Conservation (phyloP, 768 basidiomycete species). For the Lentinula guzmanii region DNA sequence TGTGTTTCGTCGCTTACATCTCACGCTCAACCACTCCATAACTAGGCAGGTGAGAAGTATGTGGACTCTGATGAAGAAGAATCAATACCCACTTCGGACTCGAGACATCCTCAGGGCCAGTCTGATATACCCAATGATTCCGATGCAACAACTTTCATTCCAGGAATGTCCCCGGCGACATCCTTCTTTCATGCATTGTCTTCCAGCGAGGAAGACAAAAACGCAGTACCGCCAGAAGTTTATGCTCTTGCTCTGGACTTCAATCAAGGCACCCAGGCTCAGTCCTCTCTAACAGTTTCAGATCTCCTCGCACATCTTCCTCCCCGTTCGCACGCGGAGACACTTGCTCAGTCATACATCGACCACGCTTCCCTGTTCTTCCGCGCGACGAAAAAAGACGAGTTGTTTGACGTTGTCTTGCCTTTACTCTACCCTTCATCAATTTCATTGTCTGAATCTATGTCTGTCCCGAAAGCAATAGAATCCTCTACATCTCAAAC, state of each 20-base stretch:
- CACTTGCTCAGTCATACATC: slow-evolving; percentile 36
- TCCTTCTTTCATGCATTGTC: neutral
- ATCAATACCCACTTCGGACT: slow-evolving; percentile 1
- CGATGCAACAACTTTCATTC: neutral
- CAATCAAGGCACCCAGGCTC: neutral
- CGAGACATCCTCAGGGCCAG: slow-evolving; percentile 14
- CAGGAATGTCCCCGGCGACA: neutral
- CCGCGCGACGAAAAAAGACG: slow-evolving; percentile 42
- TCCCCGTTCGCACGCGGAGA: slow-evolving; percentile 30
- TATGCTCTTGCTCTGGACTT: slow-evolving; percentile 1
- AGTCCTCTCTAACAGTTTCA: neutral
- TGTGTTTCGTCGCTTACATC: neutral
- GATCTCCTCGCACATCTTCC: slow-evolving; percentile 33
- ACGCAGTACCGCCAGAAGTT: slow-evolving; percentile 21
- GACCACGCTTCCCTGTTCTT: slow-evolving; percentile 44
- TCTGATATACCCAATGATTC: neutral
- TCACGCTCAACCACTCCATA: neutral
- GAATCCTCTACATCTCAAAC: neutral
- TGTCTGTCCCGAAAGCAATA: no score
- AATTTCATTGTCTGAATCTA: neutral
- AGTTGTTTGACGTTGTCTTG: slow-evolving; percentile 34
- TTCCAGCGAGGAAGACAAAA: neutral
- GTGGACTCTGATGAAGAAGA: slow-evolving; percentile 21
- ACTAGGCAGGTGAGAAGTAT: slow-evolving; percentile 26
- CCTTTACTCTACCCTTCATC: slow-evolving; percentile 27